Evolutionary conservation across 2,329 filamentous ascomycete species (phyloP), one percentile per base, ranked within the genome.

Genomic region (Sporothrix humicola): DNA sequence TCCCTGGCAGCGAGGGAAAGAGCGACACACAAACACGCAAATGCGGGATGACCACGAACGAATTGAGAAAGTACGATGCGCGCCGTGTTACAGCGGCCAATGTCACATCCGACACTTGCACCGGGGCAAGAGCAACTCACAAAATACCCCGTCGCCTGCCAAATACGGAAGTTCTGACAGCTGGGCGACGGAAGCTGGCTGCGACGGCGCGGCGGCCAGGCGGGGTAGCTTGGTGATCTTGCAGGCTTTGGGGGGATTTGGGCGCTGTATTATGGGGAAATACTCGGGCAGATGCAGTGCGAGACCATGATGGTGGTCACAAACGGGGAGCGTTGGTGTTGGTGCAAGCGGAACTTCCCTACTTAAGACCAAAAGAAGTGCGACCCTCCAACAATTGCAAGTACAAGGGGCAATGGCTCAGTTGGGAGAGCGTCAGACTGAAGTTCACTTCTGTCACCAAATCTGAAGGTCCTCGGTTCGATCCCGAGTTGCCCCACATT

Each of bases 381-480:
- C 26, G 46, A 1, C 7, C 20, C 7, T 26, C 50, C 66, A 58
- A 44, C 50, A 58, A 58, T 15, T 37, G 31, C 4, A 37, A 37
- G 23, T 17, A 48, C 20, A 20, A 52, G 72, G 72, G 48, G 72
- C 66, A 73, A 73, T 73, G 72, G 72, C 72, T 73, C 72, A 73
- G 72, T 73, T 73, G 72, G 72, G 72, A 73, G 72, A 73, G 66
- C 66, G 52, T 56, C 52, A 56, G 52, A 56, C 52, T 56, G 52
- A 73, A 73, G 66, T 69, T 37, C 65, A 69, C 26, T 52, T 54
- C 46, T 13, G 17, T 65, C 59, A 31, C n/a, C 8, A 37, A 52
- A 73, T 73, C 72, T 73, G 72, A 73, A 73, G 68, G 72, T 73
- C 72, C 72, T 71, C 72, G 72, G 72, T 73, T 73, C 72, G 72